phyloP scores from a whole-genome alignment of 768 basidiomycete genomes.

The Suillus subaureus region DNA sequence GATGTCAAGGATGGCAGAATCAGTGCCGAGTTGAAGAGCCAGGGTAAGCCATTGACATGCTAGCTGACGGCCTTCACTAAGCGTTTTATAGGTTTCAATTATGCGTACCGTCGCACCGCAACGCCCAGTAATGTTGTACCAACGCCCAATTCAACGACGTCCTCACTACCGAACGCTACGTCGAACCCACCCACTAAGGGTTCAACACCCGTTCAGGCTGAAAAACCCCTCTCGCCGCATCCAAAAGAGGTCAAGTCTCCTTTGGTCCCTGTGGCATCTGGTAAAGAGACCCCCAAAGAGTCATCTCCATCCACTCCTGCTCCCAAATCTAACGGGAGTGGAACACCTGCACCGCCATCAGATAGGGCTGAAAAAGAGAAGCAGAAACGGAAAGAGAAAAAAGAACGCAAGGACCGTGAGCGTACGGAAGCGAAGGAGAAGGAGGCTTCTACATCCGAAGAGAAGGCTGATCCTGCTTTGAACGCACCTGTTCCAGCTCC shows the following conservation, averaged over 20 bases:
- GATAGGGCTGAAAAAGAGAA: slow-evolving; percentile 62
- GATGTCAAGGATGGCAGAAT: slow-evolving; percentile 92
- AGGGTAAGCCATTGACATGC: slow-evolving; percentile 56
- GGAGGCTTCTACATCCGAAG: slow-evolving; percentile 34
- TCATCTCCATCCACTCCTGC: slow-evolving; percentile 37
- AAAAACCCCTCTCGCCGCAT: slow-evolving; percentile 37
- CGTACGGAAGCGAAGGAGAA: slow-evolving; percentile 43
- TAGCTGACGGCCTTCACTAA: slow-evolving; percentile 12
- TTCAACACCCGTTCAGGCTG: slow-evolving; percentile 36
- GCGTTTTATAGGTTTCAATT: slow-evolving; percentile 79
- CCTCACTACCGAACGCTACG: slow-evolving; percentile 47
- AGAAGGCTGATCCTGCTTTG: slow-evolving; percentile 33
- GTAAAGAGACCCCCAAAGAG: slow-evolving; percentile 32
- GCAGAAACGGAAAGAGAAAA: slow-evolving; percentile 62
- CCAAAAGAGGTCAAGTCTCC: slow-evolving; percentile 37
- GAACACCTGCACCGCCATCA: slow-evolving; percentile 29
- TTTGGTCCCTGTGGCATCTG: slow-evolving; percentile 33
- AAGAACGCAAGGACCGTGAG: slow-evolving; percentile 62
- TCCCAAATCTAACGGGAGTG: slow-evolving; percentile 33
- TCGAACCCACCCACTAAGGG: slow-evolving; percentile 36
- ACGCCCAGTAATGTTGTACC: slow-evolving; percentile 51
- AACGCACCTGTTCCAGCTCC: background rate
- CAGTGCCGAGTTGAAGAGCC: slow-evolving; percentile 89
- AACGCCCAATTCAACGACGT: slow-evolving; percentile 60
- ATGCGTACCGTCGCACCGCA: slow-evolving; percentile 83